Base-by-base conservation (phyloP, 306 rosid species). In the Potentilla sterilis region DNA sequence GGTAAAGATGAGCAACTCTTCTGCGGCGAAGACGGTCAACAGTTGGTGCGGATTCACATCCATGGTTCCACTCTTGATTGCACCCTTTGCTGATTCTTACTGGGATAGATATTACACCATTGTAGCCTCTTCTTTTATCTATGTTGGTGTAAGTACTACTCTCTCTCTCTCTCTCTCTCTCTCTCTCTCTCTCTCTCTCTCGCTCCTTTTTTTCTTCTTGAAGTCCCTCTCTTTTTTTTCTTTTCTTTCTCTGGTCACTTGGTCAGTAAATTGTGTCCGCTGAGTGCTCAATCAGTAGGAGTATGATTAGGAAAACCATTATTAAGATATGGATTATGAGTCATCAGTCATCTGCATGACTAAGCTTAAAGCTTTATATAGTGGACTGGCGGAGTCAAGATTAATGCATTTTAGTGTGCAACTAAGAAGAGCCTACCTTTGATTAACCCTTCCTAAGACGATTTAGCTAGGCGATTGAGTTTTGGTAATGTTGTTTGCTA, bases 41-140 rank as follows among this genome's bases (percentile, higher is more conserved):
- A 84, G 81, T 37, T 95, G 98, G 98, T 85, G 86, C 6, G 98
- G 98, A 0, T 88, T 92, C 88, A 90, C 98, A 2, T 95, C 87
- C 76, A 89, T 95, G 88, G 75, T 92, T 85, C 98, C 98, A 16
- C 81, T 95, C 75, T 55, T 95, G 13, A 87, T 92, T 71, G 98
- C 97, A 64, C 97, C 97, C 1, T 75, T 95, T 59, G 97, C 93
- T 35, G 96, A 89, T 48, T 88, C 97, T 48, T 95, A 92, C 49
- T 92, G 88, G 93, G 88, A 84, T 73, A 80, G 92, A 58, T 90
- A 87, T 82, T 84, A 92, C 81, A 95, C 90, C 71, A 90, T 92
- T 1, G 78, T 92, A 76, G 82, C 75, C 62, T 87, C 91, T 16
- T 88, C 91, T 79, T 84, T 89, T 77, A 79, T 95, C 81, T 92